phyloP scores from a whole-genome alignment of 1,139 yeast genomes.

The Diutina catenulata region DNA sequence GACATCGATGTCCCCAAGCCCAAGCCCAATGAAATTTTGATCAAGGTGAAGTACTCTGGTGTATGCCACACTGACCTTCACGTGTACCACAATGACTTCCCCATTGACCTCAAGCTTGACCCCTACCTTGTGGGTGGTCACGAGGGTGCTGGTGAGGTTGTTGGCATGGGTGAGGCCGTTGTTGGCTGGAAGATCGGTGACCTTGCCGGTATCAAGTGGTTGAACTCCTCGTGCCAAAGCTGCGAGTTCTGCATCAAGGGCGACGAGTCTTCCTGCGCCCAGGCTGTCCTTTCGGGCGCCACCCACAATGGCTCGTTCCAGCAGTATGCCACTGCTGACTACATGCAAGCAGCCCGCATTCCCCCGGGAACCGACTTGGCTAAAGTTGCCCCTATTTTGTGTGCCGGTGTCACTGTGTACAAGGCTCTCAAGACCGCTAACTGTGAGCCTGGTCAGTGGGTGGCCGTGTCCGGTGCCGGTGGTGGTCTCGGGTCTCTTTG shows the following conservation, averaged over 20 bases:
- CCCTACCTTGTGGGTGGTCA: slow-evolving; percentile 60
- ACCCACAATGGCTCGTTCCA: slow-evolving; percentile 79
- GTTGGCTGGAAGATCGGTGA: slow-evolving; percentile 66
- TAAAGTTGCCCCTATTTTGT: slow-evolving; percentile 62
- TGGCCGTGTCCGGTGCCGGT: slow-evolving; percentile 72
- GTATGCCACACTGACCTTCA: slow-evolving; percentile 63
- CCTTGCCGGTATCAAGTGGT: slow-evolving; percentile 70
- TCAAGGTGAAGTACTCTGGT: slow-evolving; percentile 55
- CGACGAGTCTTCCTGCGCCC: slow-evolving; percentile 58
- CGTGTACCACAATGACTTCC: slow-evolving; percentile 71
- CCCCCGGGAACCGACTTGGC: slow-evolving; percentile 65
- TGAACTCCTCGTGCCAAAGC: slow-evolving; percentile 60
- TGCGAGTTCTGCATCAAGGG: slow-evolving; percentile 66
- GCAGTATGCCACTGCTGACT: slow-evolving; percentile 78
- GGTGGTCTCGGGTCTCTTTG: slow-evolving; percentile 82
- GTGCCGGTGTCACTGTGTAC: slow-evolving; percentile 82
- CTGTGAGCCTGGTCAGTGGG: slow-evolving; percentile 64
- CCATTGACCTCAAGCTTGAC: slow-evolving; percentile 51
- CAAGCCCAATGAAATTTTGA: slow-evolving; percentile 44
- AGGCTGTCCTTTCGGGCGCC: slow-evolving; percentile 65
- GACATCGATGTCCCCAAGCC: slow-evolving; percentile 58
- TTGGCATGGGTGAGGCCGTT: slow-evolving; percentile 59
- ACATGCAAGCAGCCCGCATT: slow-evolving; percentile 73
- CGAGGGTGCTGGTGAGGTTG: slow-evolving; percentile 82
- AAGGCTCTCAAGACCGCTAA: slow-evolving; percentile 68